Evolutionary conservation across 305 asterid species (phyloP).

Genomic region (Stenogyne calaminthoides): DNA sequence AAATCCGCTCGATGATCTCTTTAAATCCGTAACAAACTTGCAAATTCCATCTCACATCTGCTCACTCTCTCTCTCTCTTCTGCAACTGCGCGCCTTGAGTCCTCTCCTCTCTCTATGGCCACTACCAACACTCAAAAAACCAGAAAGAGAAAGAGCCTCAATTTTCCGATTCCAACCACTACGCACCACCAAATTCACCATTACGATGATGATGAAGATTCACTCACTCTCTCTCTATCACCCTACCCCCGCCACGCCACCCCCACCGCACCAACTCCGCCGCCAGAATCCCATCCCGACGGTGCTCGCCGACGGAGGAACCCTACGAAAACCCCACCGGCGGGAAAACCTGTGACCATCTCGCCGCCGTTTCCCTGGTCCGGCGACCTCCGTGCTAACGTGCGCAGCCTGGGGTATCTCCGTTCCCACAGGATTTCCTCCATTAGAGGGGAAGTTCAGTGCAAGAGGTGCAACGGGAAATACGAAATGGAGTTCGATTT

Average conservation of each 20-base stretch:
- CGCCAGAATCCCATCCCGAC: neutral
- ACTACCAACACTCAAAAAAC: neutral
- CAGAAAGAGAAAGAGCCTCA: constrained; percentile 15
- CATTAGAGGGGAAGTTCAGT: constrained; percentile 56
- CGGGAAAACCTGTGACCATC: constrained; percentile 32
- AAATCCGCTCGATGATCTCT: neutral
- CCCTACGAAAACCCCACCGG: neutral
- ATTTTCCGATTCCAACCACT: neutral
- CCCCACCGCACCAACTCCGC: neutral
- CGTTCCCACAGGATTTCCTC: constrained; percentile 19
- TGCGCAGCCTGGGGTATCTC: constrained; percentile 36
- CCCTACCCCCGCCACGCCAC: constrained; percentile 13
- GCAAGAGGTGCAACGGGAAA: constrained; percentile 55
- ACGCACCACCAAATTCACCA: neutral
- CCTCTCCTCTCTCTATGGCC: neutral
- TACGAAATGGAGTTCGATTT: constrained; percentile 45
- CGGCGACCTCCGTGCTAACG: constrained; percentile 42
- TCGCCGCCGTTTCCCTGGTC: constrained; percentile 59
- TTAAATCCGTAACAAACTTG: neutral
- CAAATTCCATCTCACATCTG: neutral
- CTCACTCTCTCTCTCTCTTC: neutral
- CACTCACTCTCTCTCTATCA: constrained; percentile 24
- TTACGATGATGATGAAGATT: neutral
- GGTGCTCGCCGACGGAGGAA: neutral
- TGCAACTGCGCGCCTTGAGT: neutral